Conservation (phyloP, 2,329 filamentous ascomycete genomes). For the Endothia cerciana region DNA sequence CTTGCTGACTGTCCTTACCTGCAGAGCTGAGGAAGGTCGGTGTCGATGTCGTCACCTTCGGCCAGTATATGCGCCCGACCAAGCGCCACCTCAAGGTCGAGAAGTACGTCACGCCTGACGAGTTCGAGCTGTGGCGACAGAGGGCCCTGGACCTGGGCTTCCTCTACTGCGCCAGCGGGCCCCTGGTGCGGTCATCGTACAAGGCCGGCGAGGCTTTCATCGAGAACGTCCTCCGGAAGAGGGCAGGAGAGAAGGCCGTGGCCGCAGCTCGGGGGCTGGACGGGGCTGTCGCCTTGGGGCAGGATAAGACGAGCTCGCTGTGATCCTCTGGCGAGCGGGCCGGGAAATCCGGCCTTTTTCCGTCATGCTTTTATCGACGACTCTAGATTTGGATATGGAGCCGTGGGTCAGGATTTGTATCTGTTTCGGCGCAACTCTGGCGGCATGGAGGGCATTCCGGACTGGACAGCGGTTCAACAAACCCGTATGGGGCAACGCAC, state of each 20-base stretch:
- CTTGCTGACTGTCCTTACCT: not conserved
- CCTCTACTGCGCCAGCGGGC: slow-evolving; percentile 92
- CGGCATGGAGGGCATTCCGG: slow-evolving; percentile 4
- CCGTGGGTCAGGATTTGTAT: slow-evolving; percentile 16
- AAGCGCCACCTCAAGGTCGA: slow-evolving; percentile 98
- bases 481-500: not conserved
- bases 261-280: slow-evolving; percentile 39
- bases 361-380: not conserved
- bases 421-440: slow-evolving; percentile 17
- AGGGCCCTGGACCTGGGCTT: slow-evolving; percentile 94
- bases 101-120: slow-evolving; percentile 88
- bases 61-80: slow-evolving; percentile 99
- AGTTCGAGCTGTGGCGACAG: slow-evolving; percentile 90
- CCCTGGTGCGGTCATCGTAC: slow-evolving; percentile 91
- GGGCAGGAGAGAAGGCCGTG: slow-evolving; percentile 52
- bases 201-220: slow-evolving; percentile 99
- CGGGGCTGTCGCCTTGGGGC: slow-evolving; percentile 46
- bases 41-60: slow-evolving; percentile 96
- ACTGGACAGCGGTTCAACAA: slow-evolving; percentile 9
- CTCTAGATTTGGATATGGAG: not conserved
- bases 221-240: slow-evolving; percentile 93
- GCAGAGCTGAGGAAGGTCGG: slow-evolving; percentile 75
- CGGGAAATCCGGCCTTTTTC: not conserved
- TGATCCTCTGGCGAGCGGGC: not conserved
- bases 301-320: slow-evolving; percentile 23